Evolutionary conservation across 2,329 filamentous ascomycete species (phyloP).

Genomic region (Apiospora aurea): DNA sequence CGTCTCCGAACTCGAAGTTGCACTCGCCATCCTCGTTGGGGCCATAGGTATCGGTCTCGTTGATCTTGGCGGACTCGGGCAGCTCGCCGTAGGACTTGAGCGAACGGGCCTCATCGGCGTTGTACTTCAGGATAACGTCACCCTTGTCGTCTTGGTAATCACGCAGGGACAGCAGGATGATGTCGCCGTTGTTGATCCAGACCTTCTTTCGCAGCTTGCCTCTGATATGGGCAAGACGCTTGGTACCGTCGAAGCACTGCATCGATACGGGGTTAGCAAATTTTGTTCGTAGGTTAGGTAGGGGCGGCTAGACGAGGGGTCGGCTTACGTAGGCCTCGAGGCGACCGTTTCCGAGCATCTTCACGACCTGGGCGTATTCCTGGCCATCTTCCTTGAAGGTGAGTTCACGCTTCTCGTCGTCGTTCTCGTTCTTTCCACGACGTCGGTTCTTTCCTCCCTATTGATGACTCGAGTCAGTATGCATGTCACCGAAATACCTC

Average conservation of each 20-base stretch:
- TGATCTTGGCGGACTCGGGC: constrained; percentile 98
- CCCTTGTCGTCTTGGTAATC: constrained; percentile 96
- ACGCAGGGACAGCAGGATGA: constrained; percentile 85
- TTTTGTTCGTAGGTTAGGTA: background rate
- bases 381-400: constrained; percentile 98
- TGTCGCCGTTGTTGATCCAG: constrained; percentile 98
- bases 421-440: constrained; percentile 98
- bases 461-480: constrained; percentile 44
- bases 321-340: constrained; percentile 77
- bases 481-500: constrained; percentile 29
- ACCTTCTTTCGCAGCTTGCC: constrained; percentile 99
- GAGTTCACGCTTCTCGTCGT: constrained; percentile 98
- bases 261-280: background rate
- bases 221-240: constrained; percentile 74
- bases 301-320: constrained; percentile 54
- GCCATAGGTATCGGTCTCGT: constrained; percentile 96
- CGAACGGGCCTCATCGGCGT: constrained; percentile 90
- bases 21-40: constrained; percentile 93
- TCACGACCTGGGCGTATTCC: constrained; percentile 67
- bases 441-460: constrained; percentile 98
- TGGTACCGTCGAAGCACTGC: constrained; percentile 20
- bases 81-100: constrained; percentile 98
- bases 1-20: constrained; percentile 99
- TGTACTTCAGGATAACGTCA: constrained; percentile 95
- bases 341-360: constrained; percentile 96